phyloP scores from a whole-genome alignment of 108 stramenopile genomes.

The Discostella stelligeroides region DNA sequence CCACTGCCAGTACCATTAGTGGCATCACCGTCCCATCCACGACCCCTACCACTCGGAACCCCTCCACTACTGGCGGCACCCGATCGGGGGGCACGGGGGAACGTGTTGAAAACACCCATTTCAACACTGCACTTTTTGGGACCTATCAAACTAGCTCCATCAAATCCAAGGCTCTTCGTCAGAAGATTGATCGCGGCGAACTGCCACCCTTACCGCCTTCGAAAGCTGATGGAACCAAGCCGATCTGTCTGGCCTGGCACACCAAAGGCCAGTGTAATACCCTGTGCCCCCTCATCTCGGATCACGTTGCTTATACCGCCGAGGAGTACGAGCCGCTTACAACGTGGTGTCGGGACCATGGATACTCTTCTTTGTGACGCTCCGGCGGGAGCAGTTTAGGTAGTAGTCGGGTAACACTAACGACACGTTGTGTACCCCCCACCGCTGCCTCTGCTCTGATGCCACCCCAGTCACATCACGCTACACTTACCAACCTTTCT shows the following conservation, averaged over 20 bases:
- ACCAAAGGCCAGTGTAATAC: conserved; percentile 9
- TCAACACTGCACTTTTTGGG: neutral
- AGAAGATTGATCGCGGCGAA: neutral
- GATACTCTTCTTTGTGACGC: neutral
- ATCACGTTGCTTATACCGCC: conserved; percentile 1
- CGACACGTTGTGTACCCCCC: neutral
- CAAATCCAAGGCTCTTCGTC: neutral
- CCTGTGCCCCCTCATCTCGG: neutral
- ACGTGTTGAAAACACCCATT: neutral
- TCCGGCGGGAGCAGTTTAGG: neutral
- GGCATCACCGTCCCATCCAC: neutral
- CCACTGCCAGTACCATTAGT: neutral
- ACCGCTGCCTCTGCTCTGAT: neutral
- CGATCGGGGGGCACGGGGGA: no score
- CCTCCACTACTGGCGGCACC: no score
- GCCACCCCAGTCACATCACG: neutral
- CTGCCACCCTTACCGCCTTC: neutral
- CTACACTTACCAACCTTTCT: neutral
- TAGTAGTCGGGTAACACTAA: neutral
- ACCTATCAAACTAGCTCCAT: neutral
- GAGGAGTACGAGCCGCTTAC: neutral
- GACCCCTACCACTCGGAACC: neutral
- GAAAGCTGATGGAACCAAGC: neutral
- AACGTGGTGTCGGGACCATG: conserved; percentile 3
- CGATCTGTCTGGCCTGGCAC: conserved; percentile 13